Evolutionary conservation across 1,284 basidiomycete species (phyloP).

Genomic region (Sanghuangporus baumii): DNA sequence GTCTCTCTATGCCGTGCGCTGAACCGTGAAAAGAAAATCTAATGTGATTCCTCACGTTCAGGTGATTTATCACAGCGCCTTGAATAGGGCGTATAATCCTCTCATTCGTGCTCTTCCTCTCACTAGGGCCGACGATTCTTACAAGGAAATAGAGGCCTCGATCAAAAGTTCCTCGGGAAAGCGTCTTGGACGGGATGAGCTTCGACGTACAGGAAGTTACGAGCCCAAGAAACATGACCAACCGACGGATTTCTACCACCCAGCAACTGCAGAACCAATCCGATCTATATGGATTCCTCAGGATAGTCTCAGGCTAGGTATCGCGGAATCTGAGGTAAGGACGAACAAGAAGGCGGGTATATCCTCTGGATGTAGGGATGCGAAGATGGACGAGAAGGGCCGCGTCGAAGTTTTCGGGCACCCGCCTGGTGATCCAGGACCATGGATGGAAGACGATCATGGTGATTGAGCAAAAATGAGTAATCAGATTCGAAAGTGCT

Average conservation of each 20-base stretch:
- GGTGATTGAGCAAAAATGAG: not conserved
- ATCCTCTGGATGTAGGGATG: constrained; percentile 46
- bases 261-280: constrained; percentile 70
- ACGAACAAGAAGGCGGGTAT: constrained; percentile 56
- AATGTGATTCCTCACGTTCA: constrained; percentile 28
- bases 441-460: not conserved
- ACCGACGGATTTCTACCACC: constrained; percentile 64
- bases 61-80: constrained; percentile 61
- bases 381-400: constrained; percentile 63
- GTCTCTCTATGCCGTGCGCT: constrained; percentile 17
- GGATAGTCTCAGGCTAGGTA: constrained; percentile 61
- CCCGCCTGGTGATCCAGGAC: constrained; percentile 29
- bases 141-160: constrained; percentile 5
- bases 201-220: not conserved
- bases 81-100: constrained; percentile 66
- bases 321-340: constrained; percentile 49
- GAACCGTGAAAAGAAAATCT: not conserved
- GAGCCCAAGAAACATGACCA: constrained; percentile 18
- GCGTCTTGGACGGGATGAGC: not conserved
- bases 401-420: constrained; percentile 51
- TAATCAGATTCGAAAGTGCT: not conserved
- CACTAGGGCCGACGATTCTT: constrained; percentile 54
- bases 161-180: constrained; percentile 18
- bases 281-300: constrained; percentile 76
- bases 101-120: constrained; percentile 67